Evolutionary conservation across 192 early-diverging fungal genomes (phyloP).

Genomic region (Backusella sp.): DNA sequence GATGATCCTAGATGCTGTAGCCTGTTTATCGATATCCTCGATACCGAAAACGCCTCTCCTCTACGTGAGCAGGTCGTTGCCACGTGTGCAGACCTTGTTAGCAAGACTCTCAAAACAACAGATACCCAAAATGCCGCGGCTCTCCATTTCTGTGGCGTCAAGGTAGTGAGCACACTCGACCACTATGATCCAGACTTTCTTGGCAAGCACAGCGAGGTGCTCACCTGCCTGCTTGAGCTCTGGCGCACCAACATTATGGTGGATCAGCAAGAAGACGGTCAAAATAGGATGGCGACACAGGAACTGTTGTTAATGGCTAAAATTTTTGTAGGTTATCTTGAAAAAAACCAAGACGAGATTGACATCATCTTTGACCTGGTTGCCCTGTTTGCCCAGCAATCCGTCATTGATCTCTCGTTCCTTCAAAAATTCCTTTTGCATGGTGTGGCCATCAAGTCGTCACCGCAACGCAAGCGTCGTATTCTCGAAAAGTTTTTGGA

Average conservation of each 20-base stretch:
- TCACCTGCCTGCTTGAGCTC: conserved; percentile 53
- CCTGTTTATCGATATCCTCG: conserved; percentile 64
- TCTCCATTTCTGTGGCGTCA: conserved; percentile 55
- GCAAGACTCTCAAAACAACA: conserved; percentile 34
- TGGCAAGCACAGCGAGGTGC: conserved; percentile 31
- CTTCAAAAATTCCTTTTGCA: conserved; percentile 70
- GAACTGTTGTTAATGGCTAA: conserved; percentile 68
- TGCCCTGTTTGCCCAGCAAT: conserved; percentile 62
- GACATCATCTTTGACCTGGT: conserved; percentile 76
- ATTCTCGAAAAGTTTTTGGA: conserved; percentile 79
- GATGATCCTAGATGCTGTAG: conserved; percentile 53
- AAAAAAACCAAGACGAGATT: conserved; percentile 59
- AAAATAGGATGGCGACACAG: conserved; percentile 37
- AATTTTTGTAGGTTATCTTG: conserved; percentile 69
- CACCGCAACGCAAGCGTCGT: conserved; percentile 54
- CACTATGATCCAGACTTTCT: conserved; percentile 55
- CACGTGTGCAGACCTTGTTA: conserved; percentile 54
- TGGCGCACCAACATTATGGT: conserved; percentile 45
- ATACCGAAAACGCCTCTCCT: conserved; percentile 49
- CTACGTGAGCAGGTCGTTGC: conserved; percentile 67
- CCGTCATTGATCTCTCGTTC: conserved; percentile 62
- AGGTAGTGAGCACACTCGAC: conserved; percentile 51
- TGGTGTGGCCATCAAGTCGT: conserved; percentile 56
- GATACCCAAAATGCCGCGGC: conserved; percentile 21
- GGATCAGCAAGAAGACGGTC: conserved; percentile 28